Base-by-base conservation (phyloP, 2,329 filamentous ascomycete genomes). In the Paramyrothecium roridum region DNA sequence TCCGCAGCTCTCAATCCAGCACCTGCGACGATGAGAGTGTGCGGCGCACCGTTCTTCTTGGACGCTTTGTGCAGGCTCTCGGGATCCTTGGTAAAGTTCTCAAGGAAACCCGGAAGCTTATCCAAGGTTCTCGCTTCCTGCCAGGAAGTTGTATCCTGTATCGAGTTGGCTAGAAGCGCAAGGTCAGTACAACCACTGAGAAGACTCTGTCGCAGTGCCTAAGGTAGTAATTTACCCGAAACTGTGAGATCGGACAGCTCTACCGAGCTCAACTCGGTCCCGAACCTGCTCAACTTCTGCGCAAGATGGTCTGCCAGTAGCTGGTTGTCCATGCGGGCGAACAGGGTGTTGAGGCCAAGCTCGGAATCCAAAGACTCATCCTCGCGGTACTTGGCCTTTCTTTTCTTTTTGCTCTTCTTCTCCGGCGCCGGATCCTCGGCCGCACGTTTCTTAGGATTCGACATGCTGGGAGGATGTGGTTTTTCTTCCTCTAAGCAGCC, bases 1-100 rank as follows among this genome's bases (percentile, higher is more conserved):
- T 98, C 90, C 17, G 93, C 92, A 4, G 95, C 92, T 65, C 95
- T 82, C 54, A 97, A 78, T 0, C 91, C 95, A 7, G 93, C 91
- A 10, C 85, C 85, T 13, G 93, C 86, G n/a, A 99, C 83, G 37
- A 99, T 85, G 54, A 99, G 80, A 1, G 93, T 98, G 71, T 98
- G 95, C 33, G 90, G 90, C 1, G 85, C 78, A 7, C 89, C 89
- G 45, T 86, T 87, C 64, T 85, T 79, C 73, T 88, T 83, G 0
- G 89, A 82, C 1, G 89, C 82, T 53, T 83, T 80, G 1, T 80
- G 80, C 20, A 96, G 77, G 54, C 77, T 80, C 54, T 79, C 77
- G 1, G 82, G 79, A 51, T 85, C 81, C 22, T 78, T 78, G 1
- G 82, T 74, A 58, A 87, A 85, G 13, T 78, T 74, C 68, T 93